Evolutionary conservation across 1,139 yeast genomes (phyloP).

Genomic region (Komagataea norvegica): DNA sequence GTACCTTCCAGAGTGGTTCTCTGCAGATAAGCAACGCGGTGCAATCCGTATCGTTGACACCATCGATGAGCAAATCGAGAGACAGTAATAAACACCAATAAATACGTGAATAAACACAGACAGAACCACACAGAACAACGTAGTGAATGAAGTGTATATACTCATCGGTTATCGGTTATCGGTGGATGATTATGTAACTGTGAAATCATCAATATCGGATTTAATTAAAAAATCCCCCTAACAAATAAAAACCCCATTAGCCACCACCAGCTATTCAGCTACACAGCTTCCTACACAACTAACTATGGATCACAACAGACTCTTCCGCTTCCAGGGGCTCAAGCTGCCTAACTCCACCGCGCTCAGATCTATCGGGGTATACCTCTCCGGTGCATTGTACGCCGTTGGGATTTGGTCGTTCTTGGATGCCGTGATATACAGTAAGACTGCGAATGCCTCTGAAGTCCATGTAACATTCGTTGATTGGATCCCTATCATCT

Average conservation of each 20-base stretch:
- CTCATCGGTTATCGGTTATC: no score
- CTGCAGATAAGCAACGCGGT: constrained; percentile 23
- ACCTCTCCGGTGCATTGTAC: constrained; percentile 69
- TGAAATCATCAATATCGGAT: neutral
- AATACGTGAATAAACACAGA: no score
- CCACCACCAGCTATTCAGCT: no score
- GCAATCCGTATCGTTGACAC: constrained; percentile 29
- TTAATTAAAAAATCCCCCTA: neutral
- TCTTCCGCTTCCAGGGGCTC: constrained; percentile 53
- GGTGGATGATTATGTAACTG: neutral
- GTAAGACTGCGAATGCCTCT: constrained; percentile 81
- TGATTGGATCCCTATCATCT: constrained; percentile 93
- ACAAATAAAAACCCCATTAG: neutral
- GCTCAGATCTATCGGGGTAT: constrained; percentile 71
- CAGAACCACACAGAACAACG: neutral
- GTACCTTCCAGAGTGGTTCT: constrained; percentile 47
- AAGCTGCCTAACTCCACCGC: constrained; percentile 65
- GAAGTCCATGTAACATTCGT: constrained; percentile 81
- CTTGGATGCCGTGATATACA: constrained; percentile 82
- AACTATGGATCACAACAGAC: constrained; percentile 28
- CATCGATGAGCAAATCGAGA: constrained; percentile 38
- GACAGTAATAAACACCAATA: constrained; percentile 20
- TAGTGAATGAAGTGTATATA: no score
- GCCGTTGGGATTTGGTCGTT: constrained; percentile 89
- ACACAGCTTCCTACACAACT: neutral